phyloP scores from a whole-genome alignment of 2,329 filamentous ascomycete species.

The Cladosporium colombiae region DNA sequence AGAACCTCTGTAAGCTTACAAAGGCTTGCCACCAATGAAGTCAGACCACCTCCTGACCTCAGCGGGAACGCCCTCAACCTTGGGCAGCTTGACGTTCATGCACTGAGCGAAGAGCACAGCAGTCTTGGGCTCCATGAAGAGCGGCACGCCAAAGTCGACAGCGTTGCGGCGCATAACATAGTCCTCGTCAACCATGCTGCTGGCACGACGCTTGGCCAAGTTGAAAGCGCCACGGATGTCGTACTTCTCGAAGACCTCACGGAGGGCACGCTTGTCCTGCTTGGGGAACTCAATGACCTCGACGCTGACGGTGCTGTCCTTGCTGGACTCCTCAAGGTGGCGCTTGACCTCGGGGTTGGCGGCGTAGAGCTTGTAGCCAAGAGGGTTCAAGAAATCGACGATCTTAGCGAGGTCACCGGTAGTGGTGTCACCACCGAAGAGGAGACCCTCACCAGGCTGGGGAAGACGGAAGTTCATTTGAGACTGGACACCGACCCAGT shows the following conservation, averaged over 20 bases:
- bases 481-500: conserved; percentile 94
- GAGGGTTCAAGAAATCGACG: conserved; percentile 81
- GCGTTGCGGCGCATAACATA: conserved; percentile 99
- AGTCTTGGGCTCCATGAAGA: conserved; percentile 99
- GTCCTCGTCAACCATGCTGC: conserved; percentile 85
- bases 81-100: conserved; percentile 94
- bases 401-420: conserved; percentile 73
- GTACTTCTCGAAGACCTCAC: conserved; percentile 95
- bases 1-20: conserved; percentile 49
- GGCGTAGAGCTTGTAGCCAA: conserved; percentile 93
- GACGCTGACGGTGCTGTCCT: conserved; percentile 65
- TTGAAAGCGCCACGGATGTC: conserved; percentile 97
- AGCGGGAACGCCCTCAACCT: conserved; percentile 79
- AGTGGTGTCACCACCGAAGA: conserved; percentile 82
- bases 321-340: conserved; percentile 72
- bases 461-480: conserved; percentile 92
- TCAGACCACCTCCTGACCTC: conserved; percentile 96
- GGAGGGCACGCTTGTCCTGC: conserved; percentile 89
- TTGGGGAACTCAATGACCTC: conserved; percentile 97
- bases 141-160: conserved; percentile 94
- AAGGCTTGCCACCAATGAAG: conserved; percentile 83
- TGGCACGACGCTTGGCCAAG: conserved; percentile 78
- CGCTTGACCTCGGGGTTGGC: conserved; percentile 79
- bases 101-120: conserved; percentile 94
- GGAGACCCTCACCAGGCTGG: conserved; percentile 88